phyloP scores from a whole-genome alignment of 495 filamentous ascomycete species.

The Aspergillus sclerotiicarbonarius region DNA sequence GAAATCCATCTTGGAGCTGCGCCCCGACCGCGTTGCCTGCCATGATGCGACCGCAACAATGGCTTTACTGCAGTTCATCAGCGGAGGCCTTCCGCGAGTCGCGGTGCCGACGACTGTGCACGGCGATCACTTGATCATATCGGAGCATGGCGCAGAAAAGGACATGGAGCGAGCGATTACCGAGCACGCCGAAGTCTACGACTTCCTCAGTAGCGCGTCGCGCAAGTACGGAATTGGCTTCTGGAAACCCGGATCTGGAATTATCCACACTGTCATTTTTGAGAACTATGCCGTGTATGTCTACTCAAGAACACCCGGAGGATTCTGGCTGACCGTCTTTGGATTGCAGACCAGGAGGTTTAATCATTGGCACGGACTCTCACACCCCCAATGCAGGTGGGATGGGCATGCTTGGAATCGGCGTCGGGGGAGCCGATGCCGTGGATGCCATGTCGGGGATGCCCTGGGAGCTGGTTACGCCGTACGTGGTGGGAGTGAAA shows the following conservation, averaged over 20 bases:
- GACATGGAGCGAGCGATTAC: slow-evolving; percentile 74
- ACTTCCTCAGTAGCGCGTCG: slow-evolving; percentile 82
- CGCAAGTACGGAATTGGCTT: slow-evolving; percentile 96
- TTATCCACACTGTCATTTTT: slow-evolving; percentile 90
- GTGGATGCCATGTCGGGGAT: slow-evolving; percentile 92
- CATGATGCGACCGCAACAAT: slow-evolving; percentile 96
- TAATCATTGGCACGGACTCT: slow-evolving; percentile 90
- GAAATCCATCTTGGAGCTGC: slow-evolving; percentile 79
- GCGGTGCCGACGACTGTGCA: slow-evolving; percentile 89
- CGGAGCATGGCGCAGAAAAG: slow-evolving; percentile 77
- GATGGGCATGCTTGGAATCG: slow-evolving; percentile 84
- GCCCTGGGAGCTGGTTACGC: slow-evolving; percentile 89
- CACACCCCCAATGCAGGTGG: slow-evolving; percentile 92
- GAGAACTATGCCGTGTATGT: slow-evolving; percentile 79
- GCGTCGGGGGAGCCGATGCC: slow-evolving; percentile 89
- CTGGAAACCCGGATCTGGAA: slow-evolving; percentile 90
- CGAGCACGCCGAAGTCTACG: slow-evolving; percentile 94
- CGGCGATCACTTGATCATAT: slow-evolving; percentile 92
- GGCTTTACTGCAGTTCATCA: slow-evolving; percentile 96
- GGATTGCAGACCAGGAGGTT: slow-evolving; percentile 62
- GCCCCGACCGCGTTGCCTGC: slow-evolving; percentile 87
- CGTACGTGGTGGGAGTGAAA: slow-evolving; percentile 83
- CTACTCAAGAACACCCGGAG: neutral
- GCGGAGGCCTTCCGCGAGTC: slow-evolving; percentile 70
- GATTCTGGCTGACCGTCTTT: neutral